Evolutionary conservation across 441 rosid species (phyloP).

Genomic region (Bruguiera hainesii): DNA sequence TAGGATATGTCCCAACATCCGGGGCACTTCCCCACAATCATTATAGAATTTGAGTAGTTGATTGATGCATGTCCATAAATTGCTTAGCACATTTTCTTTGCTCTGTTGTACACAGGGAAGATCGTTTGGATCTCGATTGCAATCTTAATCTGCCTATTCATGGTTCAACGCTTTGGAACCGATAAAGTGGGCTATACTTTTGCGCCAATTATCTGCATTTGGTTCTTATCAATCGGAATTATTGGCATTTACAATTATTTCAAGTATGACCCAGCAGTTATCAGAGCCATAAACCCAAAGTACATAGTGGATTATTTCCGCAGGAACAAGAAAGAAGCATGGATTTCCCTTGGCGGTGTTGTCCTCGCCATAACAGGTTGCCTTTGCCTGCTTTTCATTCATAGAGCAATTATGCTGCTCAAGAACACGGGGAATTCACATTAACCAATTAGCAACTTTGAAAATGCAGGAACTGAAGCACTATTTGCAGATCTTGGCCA

Average conservation of each 20-base stretch:
- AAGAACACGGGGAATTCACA: background rate
- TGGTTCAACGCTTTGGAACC: conserved; percentile 50
- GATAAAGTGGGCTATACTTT: conserved; percentile 54
- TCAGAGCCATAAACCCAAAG: conserved; percentile 42
- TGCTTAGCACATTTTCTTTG: background rate
- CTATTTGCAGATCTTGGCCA: conserved; percentile 66
- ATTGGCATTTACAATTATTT: conserved; percentile 47
- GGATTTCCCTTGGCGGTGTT: conserved; percentile 62
- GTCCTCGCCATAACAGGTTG: conserved; percentile 50
- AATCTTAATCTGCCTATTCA: conserved; percentile 40
- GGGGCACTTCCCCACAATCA: too few relatives aligned
- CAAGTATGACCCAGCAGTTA: conserved; percentile 34
- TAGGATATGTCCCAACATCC: too few relatives aligned
- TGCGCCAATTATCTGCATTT: conserved; percentile 48
- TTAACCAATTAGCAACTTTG: background rate
- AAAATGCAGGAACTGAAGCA: conserved; percentile 46
- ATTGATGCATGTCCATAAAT: too few relatives aligned
- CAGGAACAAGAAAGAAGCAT: conserved; percentile 43
- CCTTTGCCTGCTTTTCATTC: background rate
- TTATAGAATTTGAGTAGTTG: too few relatives aligned
- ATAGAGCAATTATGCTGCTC: background rate
- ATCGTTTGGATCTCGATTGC: conserved; percentile 43
- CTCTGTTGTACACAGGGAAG: conserved; percentile 22
- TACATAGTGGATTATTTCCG: conserved; percentile 44
- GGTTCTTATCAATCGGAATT: conserved; percentile 37